Conservation (phyloP, 495 filamentous ascomycete species). For the Aspergillus steynii region DNA sequence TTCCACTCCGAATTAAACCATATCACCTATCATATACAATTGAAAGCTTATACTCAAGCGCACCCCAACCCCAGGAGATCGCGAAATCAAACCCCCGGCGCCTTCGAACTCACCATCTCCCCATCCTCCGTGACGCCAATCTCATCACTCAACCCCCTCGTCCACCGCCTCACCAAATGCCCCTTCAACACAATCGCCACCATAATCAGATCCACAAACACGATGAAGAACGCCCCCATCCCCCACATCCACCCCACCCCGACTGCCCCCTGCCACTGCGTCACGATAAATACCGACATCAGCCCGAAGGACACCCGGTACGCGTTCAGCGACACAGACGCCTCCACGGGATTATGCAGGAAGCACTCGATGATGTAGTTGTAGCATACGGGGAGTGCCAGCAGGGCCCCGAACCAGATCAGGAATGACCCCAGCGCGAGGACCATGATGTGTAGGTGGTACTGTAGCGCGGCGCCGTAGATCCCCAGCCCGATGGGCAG, state of each 20-base stretch:
- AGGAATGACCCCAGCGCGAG: conserved; percentile 41
- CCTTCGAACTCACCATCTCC: not conserved
- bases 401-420: conserved; percentile 32
- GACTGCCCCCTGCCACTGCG: conserved; percentile 35
- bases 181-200: conserved; percentile 13
- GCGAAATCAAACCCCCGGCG: not conserved
- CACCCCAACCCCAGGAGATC: no score
- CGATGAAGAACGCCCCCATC: conserved; percentile 38
- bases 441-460: conserved; percentile 41
- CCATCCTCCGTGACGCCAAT: conserved; percentile 7
- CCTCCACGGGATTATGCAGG: conserved; percentile 31
- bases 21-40: no score
- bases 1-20: no score
- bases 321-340: conserved; percentile 29
- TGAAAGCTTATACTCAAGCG: no score
- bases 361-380: conserved; percentile 47
- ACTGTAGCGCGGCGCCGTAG: conserved; percentile 42
- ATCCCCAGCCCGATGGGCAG: conserved; percentile 45
- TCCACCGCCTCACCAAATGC: conserved; percentile 8
- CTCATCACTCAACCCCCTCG: not conserved
- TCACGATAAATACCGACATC: conserved; percentile 37
- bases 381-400: conserved; percentile 34
- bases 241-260: conserved; percentile 44
- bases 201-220: conserved; percentile 7
- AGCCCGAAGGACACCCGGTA: conserved; percentile 37